Conservation (phyloP, 2,329 filamentous ascomycete species). For the Podosphaera xanthii region DNA sequence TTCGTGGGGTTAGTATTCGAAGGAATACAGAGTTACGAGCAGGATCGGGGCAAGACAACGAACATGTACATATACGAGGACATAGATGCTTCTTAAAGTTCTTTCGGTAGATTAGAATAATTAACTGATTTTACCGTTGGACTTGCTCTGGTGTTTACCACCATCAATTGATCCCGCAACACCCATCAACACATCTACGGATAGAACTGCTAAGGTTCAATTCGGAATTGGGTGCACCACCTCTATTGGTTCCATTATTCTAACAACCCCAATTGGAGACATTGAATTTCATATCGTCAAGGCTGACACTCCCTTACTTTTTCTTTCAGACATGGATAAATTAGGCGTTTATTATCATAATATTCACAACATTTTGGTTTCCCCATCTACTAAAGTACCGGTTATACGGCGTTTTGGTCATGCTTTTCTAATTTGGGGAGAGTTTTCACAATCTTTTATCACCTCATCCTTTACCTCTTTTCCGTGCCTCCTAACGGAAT, state of each 20-base stretch:
- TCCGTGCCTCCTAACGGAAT: background rate
- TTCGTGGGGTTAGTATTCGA: too few relatives aligned
- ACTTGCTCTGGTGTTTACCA: too few relatives aligned
- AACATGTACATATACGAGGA: too few relatives aligned
- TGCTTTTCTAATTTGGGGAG: slow-evolving; percentile 1
- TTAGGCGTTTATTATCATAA: background rate
- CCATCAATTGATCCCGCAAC: background rate
- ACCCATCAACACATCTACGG: background rate
- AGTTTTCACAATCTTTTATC: background rate
- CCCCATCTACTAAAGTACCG: background rate
- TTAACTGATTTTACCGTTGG: too few relatives aligned
- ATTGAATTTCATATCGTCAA: background rate
- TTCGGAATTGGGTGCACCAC: background rate
- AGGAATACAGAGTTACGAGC: too few relatives aligned
- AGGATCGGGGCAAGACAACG: too few relatives aligned
- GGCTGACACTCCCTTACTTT: background rate
- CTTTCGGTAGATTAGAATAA: too few relatives aligned
- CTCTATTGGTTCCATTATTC: background rate
- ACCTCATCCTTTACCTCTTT: background rate
- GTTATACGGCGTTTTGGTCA: slow-evolving; percentile 1
- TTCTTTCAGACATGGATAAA: background rate
- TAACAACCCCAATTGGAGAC: background rate
- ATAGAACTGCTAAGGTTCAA: background rate
- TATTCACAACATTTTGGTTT: background rate
- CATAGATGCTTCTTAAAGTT: too few relatives aligned